Evolutionary conservation across 169 alveolate genomes (phyloP).

Genomic region (Nephromyces sp.): DNA sequence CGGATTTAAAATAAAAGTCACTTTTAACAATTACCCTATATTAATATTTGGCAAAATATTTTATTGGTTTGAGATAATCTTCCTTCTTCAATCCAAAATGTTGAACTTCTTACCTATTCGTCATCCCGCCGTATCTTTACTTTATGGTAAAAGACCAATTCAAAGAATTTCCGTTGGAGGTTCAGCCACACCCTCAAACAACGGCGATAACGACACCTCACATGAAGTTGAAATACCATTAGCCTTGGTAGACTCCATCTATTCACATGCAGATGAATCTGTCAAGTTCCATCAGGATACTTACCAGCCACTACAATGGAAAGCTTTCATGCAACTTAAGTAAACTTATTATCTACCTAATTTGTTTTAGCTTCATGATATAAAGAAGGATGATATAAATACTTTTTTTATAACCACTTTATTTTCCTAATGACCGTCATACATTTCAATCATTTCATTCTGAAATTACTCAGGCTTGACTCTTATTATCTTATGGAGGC

Average conservation of each 20-base stretch:
- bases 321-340: constrained; percentile 25
- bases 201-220: neutral
- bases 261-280: neutral
- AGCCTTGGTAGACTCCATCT: neutral
- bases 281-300: constrained; percentile 12
- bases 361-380: neutral
- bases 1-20: too few relatives aligned
- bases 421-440: too few relatives aligned
- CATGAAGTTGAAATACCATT: constrained; percentile 19
- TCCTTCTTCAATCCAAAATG: constrained; percentile 37
- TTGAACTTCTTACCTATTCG: constrained; percentile 46
- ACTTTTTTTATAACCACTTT: too few relatives aligned
- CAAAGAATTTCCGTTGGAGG: constrained; percentile 54
- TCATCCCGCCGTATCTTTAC: constrained; percentile 38
- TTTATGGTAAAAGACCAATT: constrained; percentile 48
- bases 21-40: too few relatives aligned
- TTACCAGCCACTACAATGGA: constrained; percentile 27
- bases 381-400: too few relatives aligned
- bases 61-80: too few relatives aligned
- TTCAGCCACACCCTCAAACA: neutral
- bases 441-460: too few relatives aligned
- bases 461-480: constrained; percentile 22
- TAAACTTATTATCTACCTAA: neutral
- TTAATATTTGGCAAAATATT: too few relatives aligned
- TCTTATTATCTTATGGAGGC: constrained; percentile 21